These are phyloP conservation scores for Arxiozyma bovina DNA, from an alignment of 1,139 yeast genomes.

Conservation along the genomic window DNA sequence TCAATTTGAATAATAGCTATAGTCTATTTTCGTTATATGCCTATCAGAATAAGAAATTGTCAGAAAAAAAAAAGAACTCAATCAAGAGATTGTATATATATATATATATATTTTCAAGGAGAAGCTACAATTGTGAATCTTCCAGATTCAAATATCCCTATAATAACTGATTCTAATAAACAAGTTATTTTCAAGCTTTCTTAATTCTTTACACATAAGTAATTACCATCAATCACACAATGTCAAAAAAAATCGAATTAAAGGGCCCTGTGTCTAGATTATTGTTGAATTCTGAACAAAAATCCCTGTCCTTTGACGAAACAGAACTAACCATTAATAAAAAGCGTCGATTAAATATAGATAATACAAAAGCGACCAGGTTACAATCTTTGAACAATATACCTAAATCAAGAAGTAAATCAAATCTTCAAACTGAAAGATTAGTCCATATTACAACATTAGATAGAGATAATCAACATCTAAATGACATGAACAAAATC, in stretches of 20 bases:
- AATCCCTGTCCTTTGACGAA: conserved; percentile 13
- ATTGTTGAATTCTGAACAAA: conserved; percentile 6
- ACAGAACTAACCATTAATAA: conserved; percentile 8
- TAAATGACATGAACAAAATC: conserved; percentile 20
- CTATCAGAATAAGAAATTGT: background rate
- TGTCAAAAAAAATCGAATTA: background rate
- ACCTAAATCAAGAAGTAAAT: conserved; percentile 2
- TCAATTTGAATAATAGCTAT: background rate
- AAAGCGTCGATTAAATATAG: conserved; percentile 5
- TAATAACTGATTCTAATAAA: background rate
- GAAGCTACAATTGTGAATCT: background rate
- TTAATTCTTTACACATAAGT: background rate
- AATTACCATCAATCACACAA: background rate
- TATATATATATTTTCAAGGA: background rate
- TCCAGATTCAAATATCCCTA: too few species aligned
- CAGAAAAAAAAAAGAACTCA: too few species aligned
- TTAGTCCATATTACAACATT: conserved; percentile 12
- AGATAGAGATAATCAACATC: conserved; percentile 9
- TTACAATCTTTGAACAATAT: conserved; percentile 2
- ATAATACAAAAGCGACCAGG: conserved; percentile 3
- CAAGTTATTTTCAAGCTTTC: background rate
- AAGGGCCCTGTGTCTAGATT: background rate
- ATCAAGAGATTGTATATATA: too few species aligned
- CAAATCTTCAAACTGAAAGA: conserved; percentile 12
- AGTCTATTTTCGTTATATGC: too few species aligned